These are phyloP conservation scores for Termitomyces sp. DNA, from an alignment of 768 basidiomycete species.

Conservation along the genomic window DNA sequence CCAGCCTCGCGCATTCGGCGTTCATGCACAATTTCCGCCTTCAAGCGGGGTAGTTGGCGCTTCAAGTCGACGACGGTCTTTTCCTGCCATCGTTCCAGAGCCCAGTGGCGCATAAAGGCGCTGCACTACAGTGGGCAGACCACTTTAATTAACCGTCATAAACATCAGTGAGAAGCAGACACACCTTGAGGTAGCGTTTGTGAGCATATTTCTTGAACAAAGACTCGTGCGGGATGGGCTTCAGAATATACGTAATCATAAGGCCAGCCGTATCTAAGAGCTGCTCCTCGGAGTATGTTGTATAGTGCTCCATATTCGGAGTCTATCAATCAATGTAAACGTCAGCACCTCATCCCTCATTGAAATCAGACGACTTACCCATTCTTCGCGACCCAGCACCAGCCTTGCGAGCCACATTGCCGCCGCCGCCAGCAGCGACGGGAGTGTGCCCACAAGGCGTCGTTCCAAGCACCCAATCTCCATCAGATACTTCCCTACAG, in stretches of 20 bases:
- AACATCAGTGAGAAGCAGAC: constrained; percentile 9
- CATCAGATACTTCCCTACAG: constrained; percentile 86
- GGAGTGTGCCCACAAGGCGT: constrained; percentile 67
- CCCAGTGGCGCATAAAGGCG: constrained; percentile 77
- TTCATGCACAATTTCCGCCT: constrained; percentile 41
- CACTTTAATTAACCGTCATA: background rate
- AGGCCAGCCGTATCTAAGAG: constrained; percentile 78
- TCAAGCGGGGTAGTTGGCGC: constrained; percentile 52
- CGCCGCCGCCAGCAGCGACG: constrained; percentile 80
- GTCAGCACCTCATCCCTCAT: constrained; percentile 4
- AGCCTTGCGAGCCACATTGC: constrained; percentile 84
- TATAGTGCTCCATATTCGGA: constrained; percentile 83
- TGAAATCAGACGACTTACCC: constrained; percentile 52
- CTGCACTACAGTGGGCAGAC: constrained; percentile 52
- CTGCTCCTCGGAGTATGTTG: constrained; percentile 77
- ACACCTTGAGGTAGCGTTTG: constrained; percentile 80
- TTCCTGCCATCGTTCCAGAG: constrained; percentile 65
- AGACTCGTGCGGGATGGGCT: constrained; percentile 67
- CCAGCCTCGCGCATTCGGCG: constrained; percentile 14
- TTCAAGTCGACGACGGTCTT: constrained; percentile 50
- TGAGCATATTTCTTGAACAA: constrained; percentile 89
- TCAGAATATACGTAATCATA: constrained; percentile 85
- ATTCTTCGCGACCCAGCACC: constrained; percentile 74
- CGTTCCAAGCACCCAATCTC: constrained; percentile 85
- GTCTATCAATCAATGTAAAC: constrained; percentile 44